phyloP scores from a whole-genome alignment of 169 alveolate species.

The Plasmodium adleri region DNA sequence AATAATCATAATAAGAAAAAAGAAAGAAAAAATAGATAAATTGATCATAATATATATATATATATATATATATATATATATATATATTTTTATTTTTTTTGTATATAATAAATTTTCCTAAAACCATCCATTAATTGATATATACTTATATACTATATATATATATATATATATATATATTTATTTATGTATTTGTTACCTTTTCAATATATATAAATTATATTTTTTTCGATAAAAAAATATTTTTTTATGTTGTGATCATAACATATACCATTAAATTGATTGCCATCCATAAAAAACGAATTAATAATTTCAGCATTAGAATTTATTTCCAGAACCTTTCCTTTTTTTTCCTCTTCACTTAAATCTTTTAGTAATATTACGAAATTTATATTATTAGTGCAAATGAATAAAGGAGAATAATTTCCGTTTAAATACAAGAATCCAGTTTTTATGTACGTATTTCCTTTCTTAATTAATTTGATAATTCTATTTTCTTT shows the following conservation, averaged over 20 bases:
- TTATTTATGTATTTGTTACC: background rate
- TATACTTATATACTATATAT: no score
- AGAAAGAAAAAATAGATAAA: background rate
- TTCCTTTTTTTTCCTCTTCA: slow-evolving; percentile 50
- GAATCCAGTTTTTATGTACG: slow-evolving; percentile 42
- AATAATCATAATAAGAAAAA: background rate
- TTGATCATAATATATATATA: background rate
- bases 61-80: background rate
- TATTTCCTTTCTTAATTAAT: slow-evolving; percentile 63
- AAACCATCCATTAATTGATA: no score
- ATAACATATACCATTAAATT: slow-evolving; percentile 75
- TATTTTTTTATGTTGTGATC: slow-evolving; percentile 39
- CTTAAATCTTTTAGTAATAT: slow-evolving; percentile 76
- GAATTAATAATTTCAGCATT: slow-evolving; percentile 67
- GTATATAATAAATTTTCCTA: background rate
- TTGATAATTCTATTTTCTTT: slow-evolving; percentile 68
- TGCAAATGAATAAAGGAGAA: slow-evolving; percentile 68
- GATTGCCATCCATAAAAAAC: slow-evolving; percentile 40
- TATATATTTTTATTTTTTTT: background rate
- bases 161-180: background rate
- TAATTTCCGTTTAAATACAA: slow-evolving; percentile 43
- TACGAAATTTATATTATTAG: slow-evolving; percentile 52
- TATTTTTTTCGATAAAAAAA: slow-evolving; percentile 54
- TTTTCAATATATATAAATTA: slow-evolving; percentile 51
- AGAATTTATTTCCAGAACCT: slow-evolving; percentile 42